A percentile compares a stretch with the other conserved stretches of the same genome.
Evolutionary conservation across 2,329 filamentous ascomycete genomes (phyloP).

Genomic region (Nothophaeocryptopus gaeumannii): DNA sequence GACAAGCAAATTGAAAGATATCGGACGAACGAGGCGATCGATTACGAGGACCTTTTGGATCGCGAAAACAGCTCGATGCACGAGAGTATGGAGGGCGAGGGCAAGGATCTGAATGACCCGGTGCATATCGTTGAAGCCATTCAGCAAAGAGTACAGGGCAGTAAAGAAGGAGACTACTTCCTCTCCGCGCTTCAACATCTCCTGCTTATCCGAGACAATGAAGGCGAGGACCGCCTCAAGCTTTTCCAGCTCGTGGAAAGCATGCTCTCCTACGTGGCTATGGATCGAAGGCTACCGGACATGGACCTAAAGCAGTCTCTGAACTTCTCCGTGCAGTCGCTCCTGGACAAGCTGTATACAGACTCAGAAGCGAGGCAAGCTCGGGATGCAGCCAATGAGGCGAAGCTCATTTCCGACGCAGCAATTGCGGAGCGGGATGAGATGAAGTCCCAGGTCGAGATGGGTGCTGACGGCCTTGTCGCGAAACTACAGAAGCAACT

Average conservation of each 20-base stretch:
- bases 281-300: slow-evolving; percentile 92
- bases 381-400: slow-evolving; percentile 85
- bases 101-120: slow-evolving; percentile 90
- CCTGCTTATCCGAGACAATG: slow-evolving; percentile 85
- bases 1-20: slow-evolving; percentile 97
- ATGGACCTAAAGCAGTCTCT: slow-evolving; percentile 97
- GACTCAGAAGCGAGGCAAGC: slow-evolving; percentile 92
- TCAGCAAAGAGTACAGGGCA: slow-evolving; percentile 76
- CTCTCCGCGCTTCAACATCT: slow-evolving; percentile 92
- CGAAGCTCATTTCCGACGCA: slow-evolving; percentile 88
- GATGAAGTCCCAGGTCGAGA: slow-evolving; percentile 80
- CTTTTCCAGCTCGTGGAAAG: slow-evolving; percentile 98
- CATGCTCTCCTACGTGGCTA: slow-evolving; percentile 99
- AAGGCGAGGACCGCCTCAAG: slow-evolving; percentile 83
- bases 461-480: slow-evolving; percentile 90
- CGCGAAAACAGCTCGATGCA: slow-evolving; percentile 86
- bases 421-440: slow-evolving; percentile 96
- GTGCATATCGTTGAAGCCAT: slow-evolving; percentile 93
- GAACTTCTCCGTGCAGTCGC: slow-evolving; percentile 93
- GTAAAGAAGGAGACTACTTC: slow-evolving; percentile 90
- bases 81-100: slow-evolving; percentile 79
- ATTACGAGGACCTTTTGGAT: slow-evolving; percentile 96
- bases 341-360: slow-evolving; percentile 93
- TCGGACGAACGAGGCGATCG: slow-evolving; percentile 89
- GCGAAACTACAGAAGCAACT: slow-evolving; percentile 89